Conservation (phyloP, 2,329 filamentous ascomycete genomes). For the Xylariaceae sp. region DNA sequence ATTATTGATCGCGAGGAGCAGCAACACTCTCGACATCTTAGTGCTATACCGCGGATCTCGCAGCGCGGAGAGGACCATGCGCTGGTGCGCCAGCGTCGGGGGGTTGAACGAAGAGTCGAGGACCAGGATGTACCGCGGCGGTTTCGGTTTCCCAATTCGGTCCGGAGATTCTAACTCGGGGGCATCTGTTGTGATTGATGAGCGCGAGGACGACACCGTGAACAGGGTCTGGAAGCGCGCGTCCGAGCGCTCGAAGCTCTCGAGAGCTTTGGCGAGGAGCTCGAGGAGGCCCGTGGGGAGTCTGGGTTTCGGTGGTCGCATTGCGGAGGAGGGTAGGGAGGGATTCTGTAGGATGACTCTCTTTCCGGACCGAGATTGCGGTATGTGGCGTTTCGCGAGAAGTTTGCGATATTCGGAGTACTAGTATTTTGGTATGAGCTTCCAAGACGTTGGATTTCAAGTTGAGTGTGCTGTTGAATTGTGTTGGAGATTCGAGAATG, state of each 20-base stretch:
- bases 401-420: too few species aligned
- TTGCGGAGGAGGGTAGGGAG: conserved; percentile 5
- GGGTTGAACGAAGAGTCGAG: conserved; percentile 67
- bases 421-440: too few species aligned
- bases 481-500: not conserved
- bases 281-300: conserved; percentile 28
- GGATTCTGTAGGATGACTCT: not conserved
- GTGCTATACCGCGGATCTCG: conserved; percentile 10
- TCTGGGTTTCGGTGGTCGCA: conserved; percentile 15
- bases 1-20: conserved; percentile 59
- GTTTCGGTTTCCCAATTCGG: too few species aligned
- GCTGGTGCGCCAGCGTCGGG: conserved; percentile 55
- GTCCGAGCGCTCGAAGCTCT: conserved; percentile 38
- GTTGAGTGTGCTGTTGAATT: too few species aligned
- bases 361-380: too few species aligned
- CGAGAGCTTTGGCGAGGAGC: conserved; percentile 41
- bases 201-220: conserved; percentile 38
- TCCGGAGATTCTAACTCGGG: too few species aligned
- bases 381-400: too few species aligned
- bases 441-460: too few species aligned
- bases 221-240: conserved; percentile 33
- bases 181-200: conserved; percentile 16
- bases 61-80: conserved; percentile 48
- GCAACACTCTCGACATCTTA: conserved; percentile 39
- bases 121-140: conserved; percentile 42